Evolutionary conservation across 768 basidiomycete genomes (phyloP).

Genomic region (Suillus clintonianus): DNA sequence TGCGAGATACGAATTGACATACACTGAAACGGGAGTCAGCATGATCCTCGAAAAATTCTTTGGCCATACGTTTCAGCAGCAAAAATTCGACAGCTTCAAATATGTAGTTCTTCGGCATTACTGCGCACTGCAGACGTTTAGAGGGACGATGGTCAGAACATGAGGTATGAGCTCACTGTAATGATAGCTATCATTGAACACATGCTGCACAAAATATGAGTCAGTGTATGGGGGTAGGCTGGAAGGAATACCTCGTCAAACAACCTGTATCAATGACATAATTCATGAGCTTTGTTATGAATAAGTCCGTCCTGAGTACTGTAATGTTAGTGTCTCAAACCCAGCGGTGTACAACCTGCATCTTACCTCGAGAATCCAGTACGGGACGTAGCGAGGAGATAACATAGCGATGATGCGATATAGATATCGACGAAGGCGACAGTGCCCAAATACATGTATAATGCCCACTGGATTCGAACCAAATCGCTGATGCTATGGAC

Average conservation of each 20-base stretch:
- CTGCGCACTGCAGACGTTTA: not conserved
- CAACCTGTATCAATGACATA: not conserved
- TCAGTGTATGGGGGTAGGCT: not conserved
- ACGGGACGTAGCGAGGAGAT: not conserved
- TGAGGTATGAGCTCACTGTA: not conserved
- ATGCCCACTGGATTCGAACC: not conserved
- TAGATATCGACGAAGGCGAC: not conserved
- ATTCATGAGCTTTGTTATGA: not conserved
- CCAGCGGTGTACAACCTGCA: no score
- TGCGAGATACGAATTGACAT: slow-evolving; percentile 1
- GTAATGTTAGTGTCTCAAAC: not conserved
- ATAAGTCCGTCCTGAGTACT: not conserved
- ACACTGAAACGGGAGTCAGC: not conserved
- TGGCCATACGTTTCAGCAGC: not conserved
- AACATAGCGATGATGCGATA: not conserved
- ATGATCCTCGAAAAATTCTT: not conserved
- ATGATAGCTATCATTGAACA: not conserved
- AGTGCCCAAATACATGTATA: not conserved
- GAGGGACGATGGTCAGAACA: not conserved
- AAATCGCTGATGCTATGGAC: not conserved
- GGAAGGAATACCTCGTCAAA: slow-evolving; percentile 4
- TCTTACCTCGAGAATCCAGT: not conserved
- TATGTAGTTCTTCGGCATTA: not conserved
- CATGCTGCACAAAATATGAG: not conserved
- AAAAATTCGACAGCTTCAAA: not conserved